phyloP scores from a whole-genome alignment of 2,329 filamentous ascomycete species.

The Acarospora socialis region DNA sequence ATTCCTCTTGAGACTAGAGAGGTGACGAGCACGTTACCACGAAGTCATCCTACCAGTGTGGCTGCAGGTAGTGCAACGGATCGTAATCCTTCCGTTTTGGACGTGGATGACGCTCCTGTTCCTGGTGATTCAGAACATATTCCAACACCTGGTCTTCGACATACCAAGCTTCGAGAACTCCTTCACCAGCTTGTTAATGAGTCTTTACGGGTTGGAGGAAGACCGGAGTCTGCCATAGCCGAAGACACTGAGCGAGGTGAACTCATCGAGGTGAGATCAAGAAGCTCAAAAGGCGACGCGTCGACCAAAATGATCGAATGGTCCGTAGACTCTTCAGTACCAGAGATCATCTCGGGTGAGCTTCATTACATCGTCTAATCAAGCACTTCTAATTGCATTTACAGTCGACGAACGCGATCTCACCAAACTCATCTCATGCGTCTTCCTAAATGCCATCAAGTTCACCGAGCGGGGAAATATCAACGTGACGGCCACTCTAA shows the following conservation, averaged over 20 bases:
- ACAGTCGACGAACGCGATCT: constrained; percentile 47
- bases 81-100: constrained; percentile 1
- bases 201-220: constrained; percentile 32
- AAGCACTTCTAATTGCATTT: neutral
- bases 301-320: constrained; percentile 32
- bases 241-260: constrained; percentile 31
- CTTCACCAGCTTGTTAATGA: constrained; percentile 34
- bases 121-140: constrained; percentile 14
- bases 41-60: constrained; percentile 5
- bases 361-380: neutral
- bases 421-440: constrained; percentile 48
- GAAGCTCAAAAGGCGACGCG: constrained; percentile 30
- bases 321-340: constrained; percentile 33
- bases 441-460: constrained; percentile 21
- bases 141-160: constrained; percentile 25
- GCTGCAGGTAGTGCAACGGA: neutral
- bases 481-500: constrained; percentile 39
- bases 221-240: constrained; percentile 33
- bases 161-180: constrained; percentile 31
- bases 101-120: neutral
- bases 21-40: constrained; percentile 23
- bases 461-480: constrained; percentile 32
- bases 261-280: constrained; percentile 30
- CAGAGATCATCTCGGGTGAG: constrained; percentile 26
- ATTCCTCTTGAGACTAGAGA: constrained; percentile 30